Base-by-base conservation (phyloP, 2,329 filamentous ascomycete species). In the Myriosclerotinia curreyana region DNA sequence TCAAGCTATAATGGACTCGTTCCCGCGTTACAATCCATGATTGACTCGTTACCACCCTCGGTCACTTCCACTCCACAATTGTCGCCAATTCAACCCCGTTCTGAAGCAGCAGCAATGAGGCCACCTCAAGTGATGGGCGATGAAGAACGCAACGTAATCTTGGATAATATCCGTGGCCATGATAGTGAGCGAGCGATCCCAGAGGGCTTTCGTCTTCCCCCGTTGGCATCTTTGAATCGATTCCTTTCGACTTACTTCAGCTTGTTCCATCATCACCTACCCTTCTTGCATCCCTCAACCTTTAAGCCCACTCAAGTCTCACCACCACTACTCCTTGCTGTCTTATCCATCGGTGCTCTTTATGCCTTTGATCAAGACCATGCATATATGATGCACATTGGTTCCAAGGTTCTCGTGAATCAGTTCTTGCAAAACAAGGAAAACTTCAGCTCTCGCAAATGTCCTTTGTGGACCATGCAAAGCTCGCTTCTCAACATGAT, bases 361-460 rank as follows among this genome's bases (percentile, higher is more conserved):
- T 98, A 98, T 77, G 94, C 94, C 20, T 98, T 98, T 75, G 94
- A 98, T 74, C 92, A 96, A 75, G 94, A 98, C 71, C 91, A 96
- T 75, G 95, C 95, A 0, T 98, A 97, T 76, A 92, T 96, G 83
- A 86, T 97, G 28, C 95, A 99, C 78, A 96, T 98, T 70, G 95
- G 94, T 22, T 96, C 95, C 66, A 99, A 98, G 81, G 90, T 98
- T 36, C 84, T 99, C 22, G 93, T 98, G 72, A 97, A 96, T 75
- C 92, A 97, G 76, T 98, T 98, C 77, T 78, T 99, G 67, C 92
- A 96, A 78, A 96, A 97, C 80, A 97, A 97, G 81, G 93, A 97
- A 76, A 96, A 96, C 78, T 98, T 98, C 77, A 96, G 94, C 81
- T 98, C 95, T 11, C 88, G 94, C 71, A 98, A 97, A 77, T 98